Evolutionary conservation across 139 green algal genomes (phyloP).

Genomic region (Edaphochlamys debaryana): DNA sequence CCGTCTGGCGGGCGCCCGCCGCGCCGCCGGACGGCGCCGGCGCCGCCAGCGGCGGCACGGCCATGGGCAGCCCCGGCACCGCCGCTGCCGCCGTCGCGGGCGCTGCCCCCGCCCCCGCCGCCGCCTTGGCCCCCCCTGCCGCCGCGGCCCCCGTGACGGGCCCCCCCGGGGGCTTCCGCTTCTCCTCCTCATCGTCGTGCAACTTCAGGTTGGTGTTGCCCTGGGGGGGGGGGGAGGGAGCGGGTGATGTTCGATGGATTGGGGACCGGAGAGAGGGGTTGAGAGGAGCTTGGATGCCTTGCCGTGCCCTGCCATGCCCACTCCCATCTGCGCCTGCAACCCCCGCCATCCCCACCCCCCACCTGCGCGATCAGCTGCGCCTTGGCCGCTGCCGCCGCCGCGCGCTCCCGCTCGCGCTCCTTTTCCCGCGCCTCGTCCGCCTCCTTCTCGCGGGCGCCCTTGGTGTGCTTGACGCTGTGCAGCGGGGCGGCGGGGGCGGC

Average conservation of each 20-base stretch:
- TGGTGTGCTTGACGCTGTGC: slow-evolving; percentile 41
- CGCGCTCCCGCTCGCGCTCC: slow-evolving; percentile 79
- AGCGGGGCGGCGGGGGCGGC: slow-evolving; percentile 41
- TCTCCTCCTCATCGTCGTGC: slow-evolving; percentile 38
- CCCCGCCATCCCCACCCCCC: too few relatives aligned
- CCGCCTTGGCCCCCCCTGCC: neutral
- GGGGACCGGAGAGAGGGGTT: too few relatives aligned
- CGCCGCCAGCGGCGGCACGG: slow-evolving; percentile 29
- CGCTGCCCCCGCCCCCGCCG: neutral
- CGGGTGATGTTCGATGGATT: too few relatives aligned
- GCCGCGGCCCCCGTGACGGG: neutral
- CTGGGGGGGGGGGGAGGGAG: neutral
- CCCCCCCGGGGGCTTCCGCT: slow-evolving; percentile 1
- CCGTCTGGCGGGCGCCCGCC: neutral
- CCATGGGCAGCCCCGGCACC: slow-evolving; percentile 15
- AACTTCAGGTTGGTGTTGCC: slow-evolving; percentile 60
- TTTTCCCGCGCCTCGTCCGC: slow-evolving; percentile 67
- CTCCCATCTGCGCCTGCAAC: too few relatives aligned
- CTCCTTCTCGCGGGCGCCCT: slow-evolving; percentile 53
- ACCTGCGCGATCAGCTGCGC: slow-evolving; percentile 80
- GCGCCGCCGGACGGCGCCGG: neutral
- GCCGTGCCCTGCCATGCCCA: too few relatives aligned
- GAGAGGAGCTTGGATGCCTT: too few relatives aligned
- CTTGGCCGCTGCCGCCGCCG: slow-evolving; percentile 79
- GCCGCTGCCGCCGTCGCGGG: neutral